Evolutionary conservation across 768 basidiomycete species (phyloP).

Genomic region (Mycena pura): DNA sequence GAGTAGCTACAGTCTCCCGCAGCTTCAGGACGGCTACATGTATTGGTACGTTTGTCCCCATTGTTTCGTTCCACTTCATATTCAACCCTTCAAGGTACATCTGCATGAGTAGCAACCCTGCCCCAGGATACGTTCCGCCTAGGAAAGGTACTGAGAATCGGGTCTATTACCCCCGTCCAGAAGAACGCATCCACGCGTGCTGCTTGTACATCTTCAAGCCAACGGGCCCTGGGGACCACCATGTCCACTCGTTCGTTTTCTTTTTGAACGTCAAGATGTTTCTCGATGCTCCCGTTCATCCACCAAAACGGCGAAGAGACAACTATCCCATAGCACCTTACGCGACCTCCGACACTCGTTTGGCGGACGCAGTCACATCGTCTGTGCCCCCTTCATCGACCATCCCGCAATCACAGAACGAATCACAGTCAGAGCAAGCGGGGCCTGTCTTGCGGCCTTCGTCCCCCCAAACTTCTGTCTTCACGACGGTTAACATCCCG

Average conservation of each 20-base stretch:
- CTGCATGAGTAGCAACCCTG: constrained; percentile 58
- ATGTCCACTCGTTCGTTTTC: constrained; percentile 56
- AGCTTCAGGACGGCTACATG: constrained; percentile 49
- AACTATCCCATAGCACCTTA: not conserved
- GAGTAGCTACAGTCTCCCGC: constrained; percentile 50
- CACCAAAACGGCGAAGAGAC: not conserved
- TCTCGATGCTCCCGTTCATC: constrained; percentile 23
- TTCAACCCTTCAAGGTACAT: constrained; percentile 41
- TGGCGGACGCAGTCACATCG: not conserved
- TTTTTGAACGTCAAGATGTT: constrained; percentile 55
- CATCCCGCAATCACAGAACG: not conserved
- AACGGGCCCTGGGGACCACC: constrained; percentile 42
- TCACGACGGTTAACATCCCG: constrained; percentile 15
- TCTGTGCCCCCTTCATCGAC: not conserved
- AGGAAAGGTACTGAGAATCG: constrained; percentile 30
- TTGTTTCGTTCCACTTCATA: not conserved
- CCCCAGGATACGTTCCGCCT: constrained; percentile 47
- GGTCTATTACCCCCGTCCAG: constrained; percentile 51
- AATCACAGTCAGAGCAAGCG: not conserved
- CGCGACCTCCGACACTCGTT: no score
- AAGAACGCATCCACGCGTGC: constrained; percentile 59
- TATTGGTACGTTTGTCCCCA: constrained; percentile 42
- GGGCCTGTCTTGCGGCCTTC: constrained; percentile 16
- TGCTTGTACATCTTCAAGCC: constrained; percentile 56
- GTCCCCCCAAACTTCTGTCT: constrained; percentile 19